These are phyloP conservation scores for Chloranthus sessilifolius DNA, from an alignment of 164 flowering plant species.

Conservation along the genomic window DNA sequence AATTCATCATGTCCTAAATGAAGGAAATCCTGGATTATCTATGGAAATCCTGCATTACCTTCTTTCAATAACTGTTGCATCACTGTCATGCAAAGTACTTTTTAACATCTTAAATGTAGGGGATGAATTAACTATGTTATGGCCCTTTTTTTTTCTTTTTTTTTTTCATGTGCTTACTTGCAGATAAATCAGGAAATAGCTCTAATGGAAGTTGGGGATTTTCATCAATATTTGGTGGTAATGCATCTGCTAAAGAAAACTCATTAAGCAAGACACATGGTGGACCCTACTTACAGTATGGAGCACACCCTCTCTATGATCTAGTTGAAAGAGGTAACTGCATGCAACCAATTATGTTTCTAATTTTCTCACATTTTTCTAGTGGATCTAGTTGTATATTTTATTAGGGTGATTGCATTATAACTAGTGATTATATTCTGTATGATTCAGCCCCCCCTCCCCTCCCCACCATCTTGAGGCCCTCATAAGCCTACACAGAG, in stretches of 20 bases:
- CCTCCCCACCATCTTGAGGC: constrained; percentile 88
- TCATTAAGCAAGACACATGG: constrained; percentile 30
- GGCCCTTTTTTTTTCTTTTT: no score
- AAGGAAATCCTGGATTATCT: no score
- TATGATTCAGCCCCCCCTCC: constrained; percentile 45
- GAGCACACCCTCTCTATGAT: constrained; percentile 59
- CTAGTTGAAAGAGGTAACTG: constrained; percentile 72
- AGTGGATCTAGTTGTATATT: no score
- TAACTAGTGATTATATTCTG: neutral
- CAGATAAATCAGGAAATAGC: constrained; percentile 36
- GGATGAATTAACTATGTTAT: no score
- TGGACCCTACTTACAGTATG: constrained; percentile 49
- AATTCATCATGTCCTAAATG: no score
- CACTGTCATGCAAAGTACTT: no score
- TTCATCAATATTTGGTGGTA: constrained; percentile 77
- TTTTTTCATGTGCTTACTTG: neutral
- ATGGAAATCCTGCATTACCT: no score
- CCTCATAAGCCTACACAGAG: constrained; percentile 73
- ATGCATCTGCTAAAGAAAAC: constrained; percentile 37
- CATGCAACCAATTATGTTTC: neutral
- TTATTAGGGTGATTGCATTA: neutral
- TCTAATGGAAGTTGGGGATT: constrained; percentile 67
- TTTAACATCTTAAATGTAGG: no score
- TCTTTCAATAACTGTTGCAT: no score
- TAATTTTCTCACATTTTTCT: neutral